Percentiles rank a stretch among this genome's conserved stretches.
These are phyloP conservation scores for Leucogyrophana mollusca DNA, from an alignment of 768 basidiomycete species.

Conservation along the genomic window DNA sequence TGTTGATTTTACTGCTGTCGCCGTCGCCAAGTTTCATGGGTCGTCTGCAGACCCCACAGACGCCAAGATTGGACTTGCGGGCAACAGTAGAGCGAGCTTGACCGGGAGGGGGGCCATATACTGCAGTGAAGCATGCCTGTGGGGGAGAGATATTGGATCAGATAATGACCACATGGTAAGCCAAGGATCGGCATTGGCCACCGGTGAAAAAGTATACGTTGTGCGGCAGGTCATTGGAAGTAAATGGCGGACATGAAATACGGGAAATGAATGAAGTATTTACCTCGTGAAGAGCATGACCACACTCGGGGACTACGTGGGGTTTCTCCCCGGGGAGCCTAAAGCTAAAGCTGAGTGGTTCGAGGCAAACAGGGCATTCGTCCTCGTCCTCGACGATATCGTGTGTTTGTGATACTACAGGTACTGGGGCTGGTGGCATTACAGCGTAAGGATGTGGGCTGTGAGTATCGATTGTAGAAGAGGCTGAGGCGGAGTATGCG, in stretches of 20 bases:
- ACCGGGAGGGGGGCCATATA: slow-evolving; percentile 85
- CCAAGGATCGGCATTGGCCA: neutral
- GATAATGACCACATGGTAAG: slow-evolving; percentile 7
- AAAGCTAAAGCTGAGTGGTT: slow-evolving; percentile 90
- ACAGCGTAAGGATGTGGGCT: slow-evolving; percentile 52
- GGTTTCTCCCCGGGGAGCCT: slow-evolving; percentile 95
- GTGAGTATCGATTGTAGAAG: slow-evolving; percentile 37
- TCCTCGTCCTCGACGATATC: slow-evolving; percentile 73
- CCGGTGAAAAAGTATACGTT: neutral
- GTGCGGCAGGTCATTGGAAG: neutral
- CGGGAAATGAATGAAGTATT: slow-evolving; percentile 13
- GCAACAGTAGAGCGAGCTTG: slow-evolving; percentile 54
- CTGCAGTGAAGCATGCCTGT: slow-evolving; percentile 94
- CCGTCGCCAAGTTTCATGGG: slow-evolving; percentile 96
- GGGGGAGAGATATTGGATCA: slow-evolving; percentile 5
- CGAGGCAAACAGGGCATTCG: slow-evolving; percentile 95
- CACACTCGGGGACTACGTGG: slow-evolving; percentile 95
- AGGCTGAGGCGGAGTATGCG: slow-evolving; percentile 35
- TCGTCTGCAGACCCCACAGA: slow-evolving; percentile 94
- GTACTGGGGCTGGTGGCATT: slow-evolving; percentile 64
- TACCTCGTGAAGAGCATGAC: slow-evolving; percentile 96
- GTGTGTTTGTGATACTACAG: slow-evolving; percentile 64
- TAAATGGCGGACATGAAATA: neutral
- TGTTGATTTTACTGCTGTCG: slow-evolving; percentile 81
- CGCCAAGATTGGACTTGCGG: slow-evolving; percentile 80